phyloP scores from a whole-genome alignment of 495 filamentous ascomycete genomes.

The Chaetomium cochliodes region DNA sequence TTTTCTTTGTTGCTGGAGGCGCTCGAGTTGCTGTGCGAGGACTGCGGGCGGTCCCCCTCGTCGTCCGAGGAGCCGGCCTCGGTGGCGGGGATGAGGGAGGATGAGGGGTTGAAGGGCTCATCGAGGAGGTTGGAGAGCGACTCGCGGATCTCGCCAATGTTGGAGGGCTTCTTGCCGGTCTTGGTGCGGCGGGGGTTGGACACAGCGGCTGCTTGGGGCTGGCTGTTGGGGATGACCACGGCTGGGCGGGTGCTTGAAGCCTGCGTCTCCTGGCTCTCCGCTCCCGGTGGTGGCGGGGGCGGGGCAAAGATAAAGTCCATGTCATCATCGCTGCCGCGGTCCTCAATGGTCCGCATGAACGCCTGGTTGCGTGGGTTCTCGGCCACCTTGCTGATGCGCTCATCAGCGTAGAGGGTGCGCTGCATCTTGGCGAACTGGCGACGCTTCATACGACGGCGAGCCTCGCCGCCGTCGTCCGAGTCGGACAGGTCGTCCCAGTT shows the following conservation, averaged over 20 bases:
- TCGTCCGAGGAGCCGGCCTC: conserved; percentile 45
- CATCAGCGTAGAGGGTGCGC: conserved; percentile 83
- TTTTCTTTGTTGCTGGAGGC: conserved; percentile 43
- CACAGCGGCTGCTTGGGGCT: conserved; percentile 36
- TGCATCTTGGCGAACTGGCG: conserved; percentile 89
- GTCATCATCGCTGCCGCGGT: conserved; percentile 74
- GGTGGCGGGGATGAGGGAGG: conserved; percentile 48
- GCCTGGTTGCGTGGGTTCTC: conserved; percentile 86
- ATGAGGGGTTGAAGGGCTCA: conserved; percentile 46
- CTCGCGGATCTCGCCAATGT: conserved; percentile 74
- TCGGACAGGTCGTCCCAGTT: conserved; percentile 81
- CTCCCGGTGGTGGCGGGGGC: conserved; percentile 42
- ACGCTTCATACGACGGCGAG: conserved; percentile 76
- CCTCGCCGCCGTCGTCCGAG: conserved; percentile 78
- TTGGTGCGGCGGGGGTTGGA: conserved; percentile 63
- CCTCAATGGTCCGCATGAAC: conserved; percentile 87
- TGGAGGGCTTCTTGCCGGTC: conserved; percentile 56
- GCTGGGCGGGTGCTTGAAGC: conserved; percentile 32
- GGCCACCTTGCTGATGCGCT: conserved; percentile 84
- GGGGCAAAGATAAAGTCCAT: conserved; percentile 67
- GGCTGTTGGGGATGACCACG: conserved; percentile 46
- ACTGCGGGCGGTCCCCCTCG: conserved; percentile 34
- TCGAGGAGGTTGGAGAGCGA: conserved; percentile 80
- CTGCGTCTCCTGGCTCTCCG: conserved; percentile 41
- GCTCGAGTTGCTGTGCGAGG: conserved; percentile 27